Percentiles rank a stretch among this genome's conserved stretches.
Conservation (phyloP, 805 yeast species). For the Ogataea methanolica region DNA sequence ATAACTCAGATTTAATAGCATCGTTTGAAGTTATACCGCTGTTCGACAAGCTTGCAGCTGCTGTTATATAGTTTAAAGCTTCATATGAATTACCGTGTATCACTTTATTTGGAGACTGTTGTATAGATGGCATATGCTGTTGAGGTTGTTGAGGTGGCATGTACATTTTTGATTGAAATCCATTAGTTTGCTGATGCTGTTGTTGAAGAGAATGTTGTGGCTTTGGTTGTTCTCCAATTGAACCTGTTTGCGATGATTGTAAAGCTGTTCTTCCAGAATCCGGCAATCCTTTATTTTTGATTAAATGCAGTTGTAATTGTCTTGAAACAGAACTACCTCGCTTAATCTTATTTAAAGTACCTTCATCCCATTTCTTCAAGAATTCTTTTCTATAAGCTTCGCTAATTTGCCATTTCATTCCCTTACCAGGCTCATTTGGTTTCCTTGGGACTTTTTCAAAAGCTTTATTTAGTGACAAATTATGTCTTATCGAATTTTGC, state of each 20-base stretch:
- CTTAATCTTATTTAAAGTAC: constrained; percentile 67
- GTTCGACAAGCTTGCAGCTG: constrained; percentile 22
- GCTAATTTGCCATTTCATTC: constrained; percentile 98
- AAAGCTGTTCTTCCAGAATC: constrained; percentile 34
- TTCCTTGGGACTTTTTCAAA: constrained; percentile 95
- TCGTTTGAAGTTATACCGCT: constrained; percentile 8
- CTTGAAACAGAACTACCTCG: constrained; percentile 80
- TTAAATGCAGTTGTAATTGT: constrained; percentile 71
- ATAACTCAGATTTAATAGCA: constrained; percentile 11
- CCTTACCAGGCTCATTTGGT: constrained; percentile 97
- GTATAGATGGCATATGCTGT: constrained; percentile 4
- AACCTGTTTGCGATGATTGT: constrained; percentile 3
- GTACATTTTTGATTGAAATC: constrained; percentile 11
- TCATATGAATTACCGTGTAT: constrained; percentile 19
- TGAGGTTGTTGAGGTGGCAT: constrained; percentile 17
- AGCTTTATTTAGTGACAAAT: constrained; percentile 90
- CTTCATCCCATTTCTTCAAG: constrained; percentile 70
- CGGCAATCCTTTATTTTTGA: constrained; percentile 50
- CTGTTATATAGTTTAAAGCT: constrained; percentile 24
- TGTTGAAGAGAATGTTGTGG: constrained; percentile 11
- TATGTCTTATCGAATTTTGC: constrained; percentile 98
- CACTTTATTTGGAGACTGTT: constrained; percentile 3
- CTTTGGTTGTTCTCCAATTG: not conserved
- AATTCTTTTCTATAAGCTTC: constrained; percentile 82
- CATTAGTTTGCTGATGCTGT: constrained; percentile 13